A percentile compares a stretch with the other conserved stretches of the same genome.
Evolutionary conservation across 2,329 filamentous ascomycete species (phyloP).

Genomic region (Colletotrichum simmondsii): DNA sequence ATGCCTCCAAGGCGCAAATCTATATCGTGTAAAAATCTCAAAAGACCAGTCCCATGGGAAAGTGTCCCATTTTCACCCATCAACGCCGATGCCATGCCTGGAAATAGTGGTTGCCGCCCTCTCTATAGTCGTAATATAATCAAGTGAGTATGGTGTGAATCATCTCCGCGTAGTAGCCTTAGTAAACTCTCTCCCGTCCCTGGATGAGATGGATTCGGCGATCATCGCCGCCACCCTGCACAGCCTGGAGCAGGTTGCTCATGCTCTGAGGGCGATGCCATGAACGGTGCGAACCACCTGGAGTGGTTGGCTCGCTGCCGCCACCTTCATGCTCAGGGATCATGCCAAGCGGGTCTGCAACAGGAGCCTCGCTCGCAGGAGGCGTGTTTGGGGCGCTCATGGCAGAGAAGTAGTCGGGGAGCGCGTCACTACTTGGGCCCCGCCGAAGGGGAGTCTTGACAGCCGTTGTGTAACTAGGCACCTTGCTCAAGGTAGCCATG

Average conservation of each 20-base stretch:
- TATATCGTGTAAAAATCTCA: slow-evolving; percentile 13
- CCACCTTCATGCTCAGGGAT: slow-evolving; percentile 40
- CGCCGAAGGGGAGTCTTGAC: slow-evolving; percentile 72
- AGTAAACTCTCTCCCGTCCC: slow-evolving; percentile 47
- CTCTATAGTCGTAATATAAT: slow-evolving; percentile 11
- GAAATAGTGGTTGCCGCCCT: background rate
- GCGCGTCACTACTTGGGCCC: slow-evolving; percentile 57
- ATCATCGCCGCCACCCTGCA: slow-evolving; percentile 25
- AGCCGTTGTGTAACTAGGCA: slow-evolving; percentile 82
- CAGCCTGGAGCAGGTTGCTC: slow-evolving; percentile 28
- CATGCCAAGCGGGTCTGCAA: slow-evolving; percentile 40
- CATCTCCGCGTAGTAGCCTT: background rate
- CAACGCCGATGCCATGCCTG: slow-evolving; percentile 27
- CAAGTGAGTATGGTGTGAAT: slow-evolving; percentile 11
- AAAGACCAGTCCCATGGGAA: background rate
- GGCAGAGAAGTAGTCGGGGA: slow-evolving; percentile 76
- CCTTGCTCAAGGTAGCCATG: slow-evolving; percentile 74
- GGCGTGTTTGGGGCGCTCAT: slow-evolving; percentile 64
- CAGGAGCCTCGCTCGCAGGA: slow-evolving; percentile 45
- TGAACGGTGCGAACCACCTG: slow-evolving; percentile 22
- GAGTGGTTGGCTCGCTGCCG: slow-evolving; percentile 24
- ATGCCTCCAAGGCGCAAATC: slow-evolving; percentile 27
- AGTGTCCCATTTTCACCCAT: background rate
- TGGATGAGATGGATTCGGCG: slow-evolving; percentile 49
- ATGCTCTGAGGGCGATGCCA: slow-evolving; percentile 35